These are phyloP conservation scores for Saccharomycopsis phalli DNA, from an alignment of 1,139 yeast species.

Conservation along the genomic window DNA sequence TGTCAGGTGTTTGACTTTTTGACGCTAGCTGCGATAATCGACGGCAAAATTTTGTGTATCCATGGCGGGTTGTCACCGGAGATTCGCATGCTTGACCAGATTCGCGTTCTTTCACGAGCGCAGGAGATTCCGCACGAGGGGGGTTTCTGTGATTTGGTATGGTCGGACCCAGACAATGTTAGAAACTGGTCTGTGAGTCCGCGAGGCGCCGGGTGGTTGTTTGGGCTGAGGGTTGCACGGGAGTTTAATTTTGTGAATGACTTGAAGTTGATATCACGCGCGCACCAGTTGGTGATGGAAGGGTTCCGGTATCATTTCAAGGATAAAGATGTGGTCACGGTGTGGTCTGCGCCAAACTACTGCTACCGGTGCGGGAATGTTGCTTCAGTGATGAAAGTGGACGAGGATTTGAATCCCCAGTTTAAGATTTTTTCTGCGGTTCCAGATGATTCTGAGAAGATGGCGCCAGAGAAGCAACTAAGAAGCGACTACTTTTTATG, in stretches of 20 bases:
- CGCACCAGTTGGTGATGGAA: conserved; percentile 98
- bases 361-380: conserved; percentile 94
- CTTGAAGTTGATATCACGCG: conserved; percentile 83
- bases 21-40: conserved; percentile 89
- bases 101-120: conserved; percentile 89
- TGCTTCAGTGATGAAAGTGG: conserved; percentile 79
- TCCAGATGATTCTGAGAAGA: conserved; percentile 80
- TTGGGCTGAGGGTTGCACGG: conserved; percentile 81
- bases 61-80: conserved; percentile 98
- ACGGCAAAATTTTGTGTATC: conserved; percentile 86
- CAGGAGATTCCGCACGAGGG: conserved; percentile 99
- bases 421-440: conserved; percentile 94
- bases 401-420: conserved; percentile 76
- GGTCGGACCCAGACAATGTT: conserved; percentile 98
- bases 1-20: conserved; percentile 93
- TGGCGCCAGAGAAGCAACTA: conserved; percentile 61
- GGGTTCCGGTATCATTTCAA: conserved; percentile 87
- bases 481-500: conserved; percentile 79
- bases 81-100: conserved; percentile 92
- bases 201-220: conserved; percentile 95
- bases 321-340: conserved; percentile 71
- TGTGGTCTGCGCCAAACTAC: conserved; percentile 91
- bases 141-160: conserved; percentile 93
- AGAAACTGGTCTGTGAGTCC: conserved; percentile 97
- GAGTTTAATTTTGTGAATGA: conserved; percentile 75